Conservation (phyloP, 441 rosid species). For the Adansonia madagascariensis region DNA sequence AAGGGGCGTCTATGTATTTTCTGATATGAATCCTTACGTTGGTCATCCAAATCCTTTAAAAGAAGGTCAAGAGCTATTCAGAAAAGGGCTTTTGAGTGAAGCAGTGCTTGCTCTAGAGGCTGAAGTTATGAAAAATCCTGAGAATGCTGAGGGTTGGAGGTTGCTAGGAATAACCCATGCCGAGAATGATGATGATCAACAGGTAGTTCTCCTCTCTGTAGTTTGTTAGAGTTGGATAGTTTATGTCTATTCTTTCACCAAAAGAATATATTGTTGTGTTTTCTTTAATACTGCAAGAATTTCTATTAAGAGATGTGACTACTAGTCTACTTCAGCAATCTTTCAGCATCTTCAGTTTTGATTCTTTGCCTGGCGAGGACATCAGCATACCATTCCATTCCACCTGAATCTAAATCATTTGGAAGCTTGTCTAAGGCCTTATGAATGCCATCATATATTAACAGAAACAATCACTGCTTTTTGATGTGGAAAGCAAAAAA, state of each 20-base stretch:
- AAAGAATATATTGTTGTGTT: background rate
- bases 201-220: constrained; percentile 47
- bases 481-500: background rate
- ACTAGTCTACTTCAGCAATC: background rate
- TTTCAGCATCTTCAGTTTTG: background rate
- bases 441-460: background rate
- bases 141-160: constrained; percentile 99
- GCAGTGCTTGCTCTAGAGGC: constrained; percentile 99
- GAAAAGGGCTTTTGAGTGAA: constrained; percentile 98
- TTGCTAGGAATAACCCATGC: constrained; percentile 97
- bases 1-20: constrained; percentile 91
- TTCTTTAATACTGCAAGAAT: constrained; percentile 3
- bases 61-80: constrained; percentile 93
- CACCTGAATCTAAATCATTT: background rate
- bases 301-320: constrained; percentile 8
- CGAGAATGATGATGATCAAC: constrained; percentile 99
- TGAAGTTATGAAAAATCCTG: constrained; percentile 94
- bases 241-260: background rate
- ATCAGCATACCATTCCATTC: background rate
- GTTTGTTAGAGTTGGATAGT: background rate
- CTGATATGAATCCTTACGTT: constrained; percentile 99
- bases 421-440: background rate
- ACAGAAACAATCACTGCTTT: background rate
- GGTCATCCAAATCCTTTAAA: constrained; percentile 95
- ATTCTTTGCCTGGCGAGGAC: constrained; percentile 1